A percentile compares a stretch with the other conserved stretches of the same genome.
Evolutionary conservation across 441 rosid genomes (phyloP).

Genomic region (Adansonia gregorii): DNA sequence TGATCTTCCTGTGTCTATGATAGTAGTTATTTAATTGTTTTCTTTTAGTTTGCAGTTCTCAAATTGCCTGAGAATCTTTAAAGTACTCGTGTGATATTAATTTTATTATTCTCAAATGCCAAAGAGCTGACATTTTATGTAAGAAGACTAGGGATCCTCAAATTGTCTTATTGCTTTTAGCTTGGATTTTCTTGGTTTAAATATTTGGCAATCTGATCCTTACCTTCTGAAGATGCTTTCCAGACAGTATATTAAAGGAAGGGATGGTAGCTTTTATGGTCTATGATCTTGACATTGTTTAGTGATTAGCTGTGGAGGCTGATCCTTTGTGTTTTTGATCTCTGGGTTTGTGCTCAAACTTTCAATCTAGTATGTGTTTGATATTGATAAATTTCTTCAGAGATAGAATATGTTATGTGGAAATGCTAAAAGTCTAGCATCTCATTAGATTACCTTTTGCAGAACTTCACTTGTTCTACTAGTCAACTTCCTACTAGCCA

Average conservation of each 20-base stretch:
- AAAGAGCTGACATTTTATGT: slow-evolving; percentile 9
- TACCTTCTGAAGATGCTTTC: slow-evolving; percentile 4
- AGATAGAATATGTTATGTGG: background rate
- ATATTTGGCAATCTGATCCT: background rate
- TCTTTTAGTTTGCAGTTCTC: background rate
- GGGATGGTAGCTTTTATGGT: background rate
- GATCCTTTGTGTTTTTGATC: background rate
- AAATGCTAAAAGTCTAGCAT: background rate
- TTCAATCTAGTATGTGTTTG: background rate
- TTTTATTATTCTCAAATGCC: background rate
- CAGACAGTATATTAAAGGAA: too few relatives aligned
- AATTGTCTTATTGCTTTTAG: slow-evolving; percentile 12
- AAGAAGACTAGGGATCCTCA: background rate
- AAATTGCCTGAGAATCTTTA: background rate
- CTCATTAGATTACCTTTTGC: slow-evolving; percentile 1
- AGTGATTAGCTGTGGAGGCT: background rate
- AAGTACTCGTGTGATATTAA: background rate
- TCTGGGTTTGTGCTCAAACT: background rate
- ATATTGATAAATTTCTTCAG: background rate
- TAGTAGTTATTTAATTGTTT: background rate
- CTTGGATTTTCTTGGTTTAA: slow-evolving; percentile 14
- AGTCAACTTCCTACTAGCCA: slow-evolving; percentile 6
- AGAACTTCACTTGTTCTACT: slow-evolving; percentile 4
- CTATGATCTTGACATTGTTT: background rate
- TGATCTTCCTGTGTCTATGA: background rate